Base-by-base conservation (phyloP, 768 basidiomycete genomes). In the Phlegmacium glaucopus region DNA sequence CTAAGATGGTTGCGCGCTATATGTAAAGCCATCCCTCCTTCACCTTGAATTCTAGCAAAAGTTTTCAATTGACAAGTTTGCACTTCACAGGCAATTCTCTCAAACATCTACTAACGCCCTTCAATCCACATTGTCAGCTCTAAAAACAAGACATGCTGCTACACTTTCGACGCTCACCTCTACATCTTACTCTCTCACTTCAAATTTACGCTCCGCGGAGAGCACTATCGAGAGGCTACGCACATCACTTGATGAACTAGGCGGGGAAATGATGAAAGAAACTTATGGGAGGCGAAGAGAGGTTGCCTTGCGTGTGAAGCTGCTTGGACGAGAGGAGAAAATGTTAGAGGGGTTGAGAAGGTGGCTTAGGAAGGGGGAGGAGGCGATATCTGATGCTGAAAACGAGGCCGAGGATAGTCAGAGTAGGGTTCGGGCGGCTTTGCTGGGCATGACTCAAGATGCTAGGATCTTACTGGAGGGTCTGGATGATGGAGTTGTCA, bases 1-100 rank as follows among this genome's bases (percentile, higher is more conserved):
- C 84, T 10, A 87, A 83, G 57, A 87, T 91, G 79, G 90, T 93
- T 25, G 80, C 87, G 22, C 79, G 87, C 30, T 92, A 92, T 61
- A 92, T 91, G 90, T 90, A 54, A 46, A 82, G 18, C n/a, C 40
- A 28, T 42, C 8, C 32, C 36, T 28, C 36, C 34, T 34, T 27
- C 7, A 16, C 45, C 48, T 40, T 12, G 25, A 10, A 6, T 44
- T 25, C 12, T 34, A 9, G n/a, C n/a, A n/a, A n/a, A n/a, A n/a
- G n/a, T n/a, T n/a, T n/a, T n/a, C n/a, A 41, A 38, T 16, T 42
- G 25, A 46, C 40, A 16, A 42, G 26, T 10, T 2, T 22, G 16
- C 9, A 15, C 25, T 9, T 2, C 29, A 18, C 51, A 90, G 90
- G 90, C 86, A 82, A 63, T 93, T 91, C 65, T 90, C 89, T 2